phyloP scores from a whole-genome alignment of 192 early-diverging fungal genomes.

The Coemansia sp. region DNA sequence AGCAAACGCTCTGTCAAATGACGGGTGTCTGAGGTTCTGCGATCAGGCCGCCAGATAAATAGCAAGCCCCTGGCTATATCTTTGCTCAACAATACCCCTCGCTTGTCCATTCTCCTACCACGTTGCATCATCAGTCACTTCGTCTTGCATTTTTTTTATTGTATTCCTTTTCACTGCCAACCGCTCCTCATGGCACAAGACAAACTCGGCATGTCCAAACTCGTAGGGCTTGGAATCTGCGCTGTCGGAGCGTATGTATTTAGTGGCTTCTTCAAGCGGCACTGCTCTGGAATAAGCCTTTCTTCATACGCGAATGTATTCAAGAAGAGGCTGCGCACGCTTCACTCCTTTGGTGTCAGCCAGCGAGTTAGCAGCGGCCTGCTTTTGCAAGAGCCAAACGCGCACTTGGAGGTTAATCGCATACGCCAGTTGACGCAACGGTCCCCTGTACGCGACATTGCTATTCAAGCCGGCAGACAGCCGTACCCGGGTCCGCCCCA shows the following conservation, averaged over 20 bases:
- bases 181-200: neutral
- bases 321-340: neutral
- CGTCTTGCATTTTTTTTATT: too few relatives aligned
- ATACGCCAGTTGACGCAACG: neutral
- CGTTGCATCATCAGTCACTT: neutral
- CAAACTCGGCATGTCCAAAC: neutral
- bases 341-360: neutral
- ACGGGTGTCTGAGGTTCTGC: too few relatives aligned
- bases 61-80: neutral
- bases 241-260: neutral
- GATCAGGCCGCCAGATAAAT: neutral
- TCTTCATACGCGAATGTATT: neutral
- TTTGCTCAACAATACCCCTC: slow-evolving; percentile 7
- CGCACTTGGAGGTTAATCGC: neutral
- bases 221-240: neutral
- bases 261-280: neutral
- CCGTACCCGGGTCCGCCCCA: neutral
- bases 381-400: neutral
- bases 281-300: neutral
- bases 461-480: neutral
- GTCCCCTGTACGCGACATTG: slow-evolving; percentile 3
- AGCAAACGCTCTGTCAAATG: neutral
- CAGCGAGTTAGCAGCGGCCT: neutral
- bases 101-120: neutral
- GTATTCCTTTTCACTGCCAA: neutral